These are phyloP conservation scores for Infundibulicybe gibba DNA, from an alignment of 768 basidiomycete species.

Conservation along the genomic window DNA sequence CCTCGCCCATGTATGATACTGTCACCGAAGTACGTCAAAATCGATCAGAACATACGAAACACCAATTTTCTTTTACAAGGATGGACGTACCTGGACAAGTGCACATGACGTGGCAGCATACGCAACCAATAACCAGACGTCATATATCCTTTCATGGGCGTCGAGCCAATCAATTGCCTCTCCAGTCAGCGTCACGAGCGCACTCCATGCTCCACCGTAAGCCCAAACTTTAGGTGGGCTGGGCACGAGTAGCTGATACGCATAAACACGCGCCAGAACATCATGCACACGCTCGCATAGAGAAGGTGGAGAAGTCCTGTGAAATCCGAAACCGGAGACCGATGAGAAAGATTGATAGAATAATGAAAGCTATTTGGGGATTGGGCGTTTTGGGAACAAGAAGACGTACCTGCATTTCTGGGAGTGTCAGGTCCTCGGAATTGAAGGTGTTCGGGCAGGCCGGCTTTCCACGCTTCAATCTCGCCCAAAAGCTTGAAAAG, in stretches of 20 bases:
- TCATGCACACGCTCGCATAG: conserved; percentile 89
- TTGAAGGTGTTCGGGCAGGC: conserved; percentile 73
- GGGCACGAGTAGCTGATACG: conserved; percentile 93
- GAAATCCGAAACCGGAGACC: not conserved
- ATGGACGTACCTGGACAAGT: conserved; percentile 71
- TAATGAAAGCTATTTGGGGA: not conserved
- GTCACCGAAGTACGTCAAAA: conserved; percentile 6
- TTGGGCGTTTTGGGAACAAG: not conserved
- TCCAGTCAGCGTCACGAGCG: conserved; percentile 67
- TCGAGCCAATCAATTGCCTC: conserved; percentile 91
- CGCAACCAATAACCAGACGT: conserved; percentile 83
- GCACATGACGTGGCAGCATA: conserved; percentile 89
- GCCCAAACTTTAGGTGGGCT: conserved; percentile 80
- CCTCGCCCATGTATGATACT: conserved; percentile 95
- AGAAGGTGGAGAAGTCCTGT: conserved; percentile 84
- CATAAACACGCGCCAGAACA: conserved; percentile 99
- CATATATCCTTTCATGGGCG: conserved; percentile 73
- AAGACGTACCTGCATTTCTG: conserved; percentile 58
- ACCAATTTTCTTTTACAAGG: conserved; percentile 3
- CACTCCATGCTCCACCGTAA: conserved; percentile 79
- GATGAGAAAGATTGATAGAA: conserved; percentile 5
- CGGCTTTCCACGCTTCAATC: conserved; percentile 73
- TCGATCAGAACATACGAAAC: not conserved
- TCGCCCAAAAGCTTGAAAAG: conserved; percentile 61
- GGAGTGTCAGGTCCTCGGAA: conserved; percentile 71